Evolutionary conservation across 345 rosid species (phyloP), one percentile per base, ranked within the genome.

Genomic region (Gossypioides kirkii): DNA sequence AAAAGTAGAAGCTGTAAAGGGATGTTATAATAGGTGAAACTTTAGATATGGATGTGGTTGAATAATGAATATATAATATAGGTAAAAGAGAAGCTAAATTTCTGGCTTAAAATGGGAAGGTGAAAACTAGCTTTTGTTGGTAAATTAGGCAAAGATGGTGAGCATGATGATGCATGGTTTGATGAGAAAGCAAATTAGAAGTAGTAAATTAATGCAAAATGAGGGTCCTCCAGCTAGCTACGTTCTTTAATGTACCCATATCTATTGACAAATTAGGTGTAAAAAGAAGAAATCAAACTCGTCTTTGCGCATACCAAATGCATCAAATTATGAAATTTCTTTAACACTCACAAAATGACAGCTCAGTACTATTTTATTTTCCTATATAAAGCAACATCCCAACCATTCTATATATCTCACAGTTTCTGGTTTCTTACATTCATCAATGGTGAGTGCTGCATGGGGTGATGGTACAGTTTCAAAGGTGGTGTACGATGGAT

Each of bases 211-310:
- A 66, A 20, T 45, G 23, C 13, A 43, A 66, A 22, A 66, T 43
- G 54, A 66, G 70, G 70, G 70, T 42, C 70, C 70, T 66, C 54
- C 18, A 45, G 49, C 49, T 45, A 45, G 70, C 70, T 53, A 22
- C 16, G 70, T 20, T 65, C 70, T 65, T 65, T 65, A 43, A 28
- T 32, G 38, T 32, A 32, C 38, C 32, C 49, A 43, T 43, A 43
- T 65, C 70, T 65, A 42, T 43, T 42, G 12, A 45, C 28, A 66
- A 66, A 66, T 66, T 66, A 66, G 70, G 70, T 66, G 70, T 11
- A 66, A 66, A 2, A 66, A 32, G 42, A 25, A 43, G 50, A 45
- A 66, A 42, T 66, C 18, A 23, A 45, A 42, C 53, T 66, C 43
- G 53, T 66, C 70, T 46, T 20, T 22, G 54, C 70, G 46, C 18